phyloP scores from a whole-genome alignment of 495 filamentous ascomycete genomes.

The Platismatia glauca region DNA sequence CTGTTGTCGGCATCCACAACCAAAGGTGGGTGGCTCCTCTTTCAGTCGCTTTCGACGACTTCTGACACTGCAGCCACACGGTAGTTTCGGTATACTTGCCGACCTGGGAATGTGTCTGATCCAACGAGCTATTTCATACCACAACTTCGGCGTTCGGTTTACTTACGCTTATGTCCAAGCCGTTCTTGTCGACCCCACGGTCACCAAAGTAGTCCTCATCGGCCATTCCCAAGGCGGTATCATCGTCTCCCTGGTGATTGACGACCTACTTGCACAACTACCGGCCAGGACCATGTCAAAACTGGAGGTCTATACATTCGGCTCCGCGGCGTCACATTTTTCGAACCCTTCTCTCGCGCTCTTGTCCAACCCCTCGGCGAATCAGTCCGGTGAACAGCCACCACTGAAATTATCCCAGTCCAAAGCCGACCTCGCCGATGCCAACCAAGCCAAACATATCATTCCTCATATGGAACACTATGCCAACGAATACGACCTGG shows the following conservation, averaged over 20 bases:
- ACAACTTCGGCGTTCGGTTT: constrained; percentile 58
- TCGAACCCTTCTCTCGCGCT: constrained; percentile 57
- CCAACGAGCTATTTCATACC: constrained; percentile 66
- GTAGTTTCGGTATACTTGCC: constrained; percentile 53
- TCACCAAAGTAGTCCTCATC: constrained; percentile 66
- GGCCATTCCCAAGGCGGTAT: constrained; percentile 79
- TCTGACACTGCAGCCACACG: not conserved
- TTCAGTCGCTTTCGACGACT: not conserved
- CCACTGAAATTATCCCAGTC: constrained; percentile 14
- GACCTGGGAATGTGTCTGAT: constrained; percentile 70
- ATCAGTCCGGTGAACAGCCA: constrained; percentile 6
- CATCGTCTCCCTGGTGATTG: constrained; percentile 62
- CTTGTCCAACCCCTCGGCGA: not conserved
- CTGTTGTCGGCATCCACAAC: constrained; percentile 74
- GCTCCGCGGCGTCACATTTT: constrained; percentile 78
- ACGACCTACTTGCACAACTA: constrained; percentile 71
- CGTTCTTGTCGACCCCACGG: constrained; percentile 45
- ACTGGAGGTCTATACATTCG: constrained; percentile 75
- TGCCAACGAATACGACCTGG: constrained; percentile 66
- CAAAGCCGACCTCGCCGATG: constrained; percentile 9
- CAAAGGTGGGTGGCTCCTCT: constrained; percentile 43
- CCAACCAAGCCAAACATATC: constrained; percentile 30
- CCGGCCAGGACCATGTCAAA: constrained; percentile 30
- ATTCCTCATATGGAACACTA: constrained; percentile 81
- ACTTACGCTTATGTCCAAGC: constrained; percentile 47